These are phyloP conservation scores for Gentiana dahurica DNA, from an alignment of 257 asterid species.

Conservation along the genomic window DNA sequence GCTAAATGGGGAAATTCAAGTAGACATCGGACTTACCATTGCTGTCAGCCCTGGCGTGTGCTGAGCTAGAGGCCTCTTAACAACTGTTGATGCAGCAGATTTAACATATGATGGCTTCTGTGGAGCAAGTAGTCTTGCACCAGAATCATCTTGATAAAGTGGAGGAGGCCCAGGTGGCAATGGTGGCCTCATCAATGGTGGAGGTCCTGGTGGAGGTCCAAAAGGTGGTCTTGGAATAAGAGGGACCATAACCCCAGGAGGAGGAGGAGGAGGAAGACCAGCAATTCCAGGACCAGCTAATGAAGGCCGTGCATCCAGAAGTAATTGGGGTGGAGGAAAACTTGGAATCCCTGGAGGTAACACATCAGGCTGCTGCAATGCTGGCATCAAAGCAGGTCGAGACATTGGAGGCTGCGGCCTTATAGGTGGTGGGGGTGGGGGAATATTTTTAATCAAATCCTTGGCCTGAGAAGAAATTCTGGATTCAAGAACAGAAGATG, in stretches of 20 bases:
- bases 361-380: slow-evolving; percentile 46
- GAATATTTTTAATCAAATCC: slow-evolving; percentile 51
- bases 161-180: slow-evolving; percentile 99
- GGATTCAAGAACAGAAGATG: slow-evolving; percentile 45
- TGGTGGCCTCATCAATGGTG: slow-evolving; percentile 83
- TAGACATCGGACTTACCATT: slow-evolving; percentile 55
- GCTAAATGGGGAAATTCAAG: slow-evolving; percentile 3
- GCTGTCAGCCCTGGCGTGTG: slow-evolving; percentile 98
- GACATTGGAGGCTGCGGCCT: slow-evolving; percentile 62
- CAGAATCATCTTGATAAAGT: slow-evolving; percentile 37
- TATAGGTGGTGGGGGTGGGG: slow-evolving; percentile 63
- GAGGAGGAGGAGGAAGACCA: slow-evolving; percentile 64
- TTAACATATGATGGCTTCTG: slow-evolving; percentile 88
- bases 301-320: slow-evolving; percentile 61
- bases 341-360: slow-evolving; percentile 64
- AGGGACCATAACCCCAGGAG: slow-evolving; percentile 72
- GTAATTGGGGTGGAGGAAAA: slow-evolving; percentile 78
- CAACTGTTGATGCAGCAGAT: slow-evolving; percentile 97
- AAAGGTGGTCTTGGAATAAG: slow-evolving; percentile 64
- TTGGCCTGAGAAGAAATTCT: slow-evolving; percentile 36
- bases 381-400: slow-evolving; percentile 41
- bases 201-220: slow-evolving; percentile 58
- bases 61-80: slow-evolving; percentile 98
- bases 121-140: slow-evolving; percentile 36
- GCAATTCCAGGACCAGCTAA: slow-evolving; percentile 37